Conservation (phyloP, 257 asterid species). For the Fraxinus cuspidata region DNA sequence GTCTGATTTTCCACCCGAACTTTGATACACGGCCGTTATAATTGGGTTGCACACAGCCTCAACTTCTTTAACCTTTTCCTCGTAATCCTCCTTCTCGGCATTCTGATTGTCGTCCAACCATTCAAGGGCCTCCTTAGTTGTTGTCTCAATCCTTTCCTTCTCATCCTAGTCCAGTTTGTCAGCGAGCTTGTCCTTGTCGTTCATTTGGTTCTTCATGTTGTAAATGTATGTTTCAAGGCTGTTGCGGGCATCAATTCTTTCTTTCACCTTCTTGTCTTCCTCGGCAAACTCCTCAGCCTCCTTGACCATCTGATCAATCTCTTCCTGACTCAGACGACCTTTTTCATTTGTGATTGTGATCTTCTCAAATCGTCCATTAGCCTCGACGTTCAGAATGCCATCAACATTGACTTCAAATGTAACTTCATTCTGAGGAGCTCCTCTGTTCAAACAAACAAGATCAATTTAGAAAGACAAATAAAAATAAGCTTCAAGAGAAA, state of each 20-base stretch:
- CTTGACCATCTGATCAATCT: slow-evolving; percentile 54
- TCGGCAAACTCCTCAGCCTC: slow-evolving; percentile 62
- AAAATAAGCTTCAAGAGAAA: background rate
- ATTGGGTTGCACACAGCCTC: slow-evolving; percentile 80
- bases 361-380: slow-evolving; percentile 54
- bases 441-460: slow-evolving; percentile 41
- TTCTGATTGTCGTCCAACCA: slow-evolving; percentile 82
- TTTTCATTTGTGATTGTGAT: slow-evolving; percentile 57
- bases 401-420: slow-evolving; percentile 87
- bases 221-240: slow-evolving; percentile 70
- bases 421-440: slow-evolving; percentile 84
- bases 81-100: slow-evolving; percentile 75
- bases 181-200: slow-evolving; percentile 80
- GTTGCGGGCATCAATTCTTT: slow-evolving; percentile 62
- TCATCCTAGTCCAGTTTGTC: slow-evolving; percentile 67
- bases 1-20: slow-evolving; percentile 39
- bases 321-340: slow-evolving; percentile 59
- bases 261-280: slow-evolving; percentile 57
- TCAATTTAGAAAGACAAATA: background rate
- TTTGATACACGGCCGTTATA: slow-evolving; percentile 70
- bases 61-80: slow-evolving; percentile 78
- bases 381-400: slow-evolving; percentile 61
- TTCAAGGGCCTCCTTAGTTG: slow-evolving; percentile 74
- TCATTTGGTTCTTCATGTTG: slow-evolving; percentile 81
- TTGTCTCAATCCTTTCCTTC: slow-evolving; percentile 72